Conservation (phyloP, 1,139 yeast genomes). For the Suhomyces maxii region DNA sequence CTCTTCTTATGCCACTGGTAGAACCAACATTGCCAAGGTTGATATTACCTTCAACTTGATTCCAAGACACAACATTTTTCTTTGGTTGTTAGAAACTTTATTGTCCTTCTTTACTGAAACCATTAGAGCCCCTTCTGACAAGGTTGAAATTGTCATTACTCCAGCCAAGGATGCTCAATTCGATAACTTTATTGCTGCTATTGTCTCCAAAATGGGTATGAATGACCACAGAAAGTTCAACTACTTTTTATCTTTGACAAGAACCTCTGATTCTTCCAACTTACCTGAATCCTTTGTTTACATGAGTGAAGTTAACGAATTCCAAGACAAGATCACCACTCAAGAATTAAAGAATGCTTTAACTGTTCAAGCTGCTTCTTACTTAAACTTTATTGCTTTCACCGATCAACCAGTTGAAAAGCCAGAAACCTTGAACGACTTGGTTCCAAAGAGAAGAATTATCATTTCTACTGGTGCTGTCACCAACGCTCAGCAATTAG, state of each 20-base stretch:
- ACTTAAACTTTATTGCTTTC: conserved; percentile 67
- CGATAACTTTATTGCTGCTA: conserved; percentile 73
- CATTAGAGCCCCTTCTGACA: conserved; percentile 57
- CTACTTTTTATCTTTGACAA: conserved; percentile 83
- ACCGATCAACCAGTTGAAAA: conserved; percentile 78
- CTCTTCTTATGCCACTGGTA: conserved; percentile 85
- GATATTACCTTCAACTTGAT: conserved; percentile 62
- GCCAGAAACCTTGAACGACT: conserved; percentile 57
- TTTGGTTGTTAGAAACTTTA: conserved; percentile 58
- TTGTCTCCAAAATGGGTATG: conserved; percentile 87
- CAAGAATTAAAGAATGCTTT: conserved; percentile 49
- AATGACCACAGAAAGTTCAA: conserved; percentile 69
- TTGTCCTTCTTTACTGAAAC: conserved; percentile 55
- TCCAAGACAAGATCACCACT: conserved; percentile 64
- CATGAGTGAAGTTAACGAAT: conserved; percentile 87
- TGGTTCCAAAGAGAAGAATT: conserved; percentile 56
- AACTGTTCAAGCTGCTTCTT: conserved; percentile 52
- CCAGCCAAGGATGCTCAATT: conserved; percentile 57
- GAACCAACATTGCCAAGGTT: conserved; percentile 69
- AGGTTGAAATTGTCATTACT: conserved; percentile 59
- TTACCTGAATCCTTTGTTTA: conserved; percentile 77
- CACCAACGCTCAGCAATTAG: conserved; percentile 44
- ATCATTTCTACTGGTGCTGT: conserved; percentile 53
- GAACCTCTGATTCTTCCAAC: conserved; percentile 66
- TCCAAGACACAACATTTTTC: conserved; percentile 78